Base-by-base conservation (phyloP, 345 rosid species). In the Orychophragmus violaceus region DNA sequence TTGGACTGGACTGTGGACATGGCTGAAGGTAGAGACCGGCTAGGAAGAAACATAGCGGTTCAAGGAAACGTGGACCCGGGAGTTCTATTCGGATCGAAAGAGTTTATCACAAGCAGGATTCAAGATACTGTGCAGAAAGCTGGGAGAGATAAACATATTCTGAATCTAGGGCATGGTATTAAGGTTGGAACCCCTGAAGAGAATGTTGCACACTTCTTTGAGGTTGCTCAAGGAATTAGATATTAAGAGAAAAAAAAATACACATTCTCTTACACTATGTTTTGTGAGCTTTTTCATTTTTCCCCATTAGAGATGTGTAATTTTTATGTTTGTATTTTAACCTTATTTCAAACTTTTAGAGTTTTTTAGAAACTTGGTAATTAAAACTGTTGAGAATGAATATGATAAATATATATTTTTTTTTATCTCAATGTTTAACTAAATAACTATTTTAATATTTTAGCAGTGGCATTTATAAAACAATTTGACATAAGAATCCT, bases 1-100 rank as follows among this genome's bases (percentile, higher is more conserved):
- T 76, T 95, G 82, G 99, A 94, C 67, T 94, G 99, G 97, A 85
- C 97, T 9, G 93, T 91, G 23, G 96, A 95, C 80, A 91, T 95
- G 96, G 96, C 96, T 46, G 97, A 95, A 79, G 97, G 97, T 44
- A 84, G 96, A 63, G 86, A 77, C 76, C 78, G 96, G 51, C 41
- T 94, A 44, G 99, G 99, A 63, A 64, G 80, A 2, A 77, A 84
- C 30, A 57, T 88, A 59, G 97, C 96, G 0, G 96, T 94, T 62
- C 99, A 94, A 70, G 99, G 99, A 51, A 94, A 94, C 8, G 86
- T 91, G 19, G 99, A 94, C 65, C 97, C 97, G 0, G 96, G 96
- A 35, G 93, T 91, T 41, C 87, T 94, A 14, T 91, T 94, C 1
- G 97, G 99, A 8, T 88, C 96, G 0, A 85, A 88, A 72, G 91